Conservation (phyloP, 345 rosid species). For the Aurinia saxatilis region DNA sequence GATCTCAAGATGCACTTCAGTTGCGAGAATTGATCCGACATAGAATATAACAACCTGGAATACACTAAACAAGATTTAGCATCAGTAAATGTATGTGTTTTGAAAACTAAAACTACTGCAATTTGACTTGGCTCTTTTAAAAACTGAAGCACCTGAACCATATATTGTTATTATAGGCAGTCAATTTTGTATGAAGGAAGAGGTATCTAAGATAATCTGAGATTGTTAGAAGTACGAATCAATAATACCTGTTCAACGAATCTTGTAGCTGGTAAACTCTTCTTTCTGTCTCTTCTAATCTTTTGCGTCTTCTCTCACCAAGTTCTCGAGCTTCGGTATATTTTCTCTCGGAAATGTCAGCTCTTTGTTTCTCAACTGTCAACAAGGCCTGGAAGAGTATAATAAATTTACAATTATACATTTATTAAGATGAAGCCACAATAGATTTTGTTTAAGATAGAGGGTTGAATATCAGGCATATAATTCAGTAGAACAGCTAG, state of each 20-base stretch:
- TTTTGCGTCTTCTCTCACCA: slow-evolving; percentile 59
- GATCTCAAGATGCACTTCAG: slow-evolving; percentile 52
- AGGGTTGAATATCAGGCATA: background rate
- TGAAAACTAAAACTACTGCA: background rate
- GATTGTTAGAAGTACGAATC: slow-evolving; percentile 8
- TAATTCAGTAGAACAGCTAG: background rate
- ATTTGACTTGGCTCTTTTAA: background rate
- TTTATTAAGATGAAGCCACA: background rate
- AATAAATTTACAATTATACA: background rate
- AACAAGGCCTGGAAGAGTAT: slow-evolving; percentile 44
- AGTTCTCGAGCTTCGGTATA: slow-evolving; percentile 51
- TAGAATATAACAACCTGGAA: slow-evolving; percentile 76
- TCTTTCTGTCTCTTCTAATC: slow-evolving; percentile 69
- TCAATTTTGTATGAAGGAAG: background rate
- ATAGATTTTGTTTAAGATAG: background rate
- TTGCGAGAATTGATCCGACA: slow-evolving; percentile 87
- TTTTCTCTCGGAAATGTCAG: slow-evolving; percentile 60
- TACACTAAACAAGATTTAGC: slow-evolving; percentile 61
- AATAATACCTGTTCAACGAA: slow-evolving; percentile 71
- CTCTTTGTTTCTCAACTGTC: slow-evolving; percentile 63
- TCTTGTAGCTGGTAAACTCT: slow-evolving; percentile 71
- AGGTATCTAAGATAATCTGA: background rate
- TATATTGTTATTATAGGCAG: background rate
- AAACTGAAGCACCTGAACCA: background rate
- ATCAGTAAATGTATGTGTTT: slow-evolving; percentile 34